Conservation (phyloP, 2,329 filamentous ascomycete species). For the Colletotrichum siamense region DNA sequence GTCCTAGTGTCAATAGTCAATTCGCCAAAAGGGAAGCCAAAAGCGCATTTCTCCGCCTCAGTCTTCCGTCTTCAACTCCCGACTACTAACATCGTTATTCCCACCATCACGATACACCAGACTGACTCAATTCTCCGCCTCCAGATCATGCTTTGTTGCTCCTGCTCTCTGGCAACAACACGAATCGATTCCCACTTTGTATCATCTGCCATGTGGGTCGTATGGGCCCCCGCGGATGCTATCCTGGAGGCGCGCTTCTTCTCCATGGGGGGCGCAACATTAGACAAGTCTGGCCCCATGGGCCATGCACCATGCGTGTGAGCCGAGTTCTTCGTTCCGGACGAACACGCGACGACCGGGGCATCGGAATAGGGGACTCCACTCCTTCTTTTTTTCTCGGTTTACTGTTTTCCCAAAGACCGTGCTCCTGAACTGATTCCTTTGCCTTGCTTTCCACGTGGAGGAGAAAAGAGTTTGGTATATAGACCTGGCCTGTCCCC, state of each 20-base stretch:
- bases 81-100: not conserved
- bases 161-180: not conserved
- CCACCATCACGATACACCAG: not conserved
- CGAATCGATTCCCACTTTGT: not conserved
- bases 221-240: conserved; percentile 13
- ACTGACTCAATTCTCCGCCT: conserved; percentile 20
- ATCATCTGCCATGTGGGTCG: conserved; percentile 5
- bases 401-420: not conserved
- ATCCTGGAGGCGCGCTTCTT: not conserved
- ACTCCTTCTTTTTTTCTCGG: not conserved
- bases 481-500: not conserved
- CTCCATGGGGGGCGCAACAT: conserved; percentile 12
- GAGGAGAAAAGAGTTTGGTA: not conserved
- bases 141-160: not conserved
- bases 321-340: not conserved
- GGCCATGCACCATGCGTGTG: not conserved
- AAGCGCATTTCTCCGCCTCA: conserved; percentile 6
- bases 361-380: conserved; percentile 3
- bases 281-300: conserved; percentile 2
- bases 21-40: not conserved
- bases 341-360: conserved; percentile 11
- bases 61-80: not conserved
- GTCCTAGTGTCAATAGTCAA: not conserved
- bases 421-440: not conserved
- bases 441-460: not conserved